Evolutionary conservation across 768 basidiomycete genomes (phyloP).

Genomic region (Paxillus ammoniavirescens): DNA sequence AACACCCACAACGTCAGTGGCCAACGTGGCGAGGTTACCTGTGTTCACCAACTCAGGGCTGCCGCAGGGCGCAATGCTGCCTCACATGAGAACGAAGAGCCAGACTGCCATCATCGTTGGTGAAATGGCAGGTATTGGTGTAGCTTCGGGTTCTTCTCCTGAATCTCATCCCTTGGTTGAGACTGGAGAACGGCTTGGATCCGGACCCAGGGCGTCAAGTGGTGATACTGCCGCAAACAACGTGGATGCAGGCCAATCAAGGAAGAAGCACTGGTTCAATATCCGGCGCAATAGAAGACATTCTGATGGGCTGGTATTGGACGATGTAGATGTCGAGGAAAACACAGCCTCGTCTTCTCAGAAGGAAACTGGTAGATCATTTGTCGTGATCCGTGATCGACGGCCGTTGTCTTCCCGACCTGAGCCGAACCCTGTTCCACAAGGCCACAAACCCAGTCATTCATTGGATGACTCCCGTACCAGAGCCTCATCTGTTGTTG

Average conservation of each 20-base stretch:
- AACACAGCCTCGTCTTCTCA: slow-evolving; percentile 32
- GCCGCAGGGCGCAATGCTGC: slow-evolving; percentile 66
- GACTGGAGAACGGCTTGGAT: slow-evolving; percentile 3
- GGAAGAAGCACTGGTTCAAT: slow-evolving; percentile 72
- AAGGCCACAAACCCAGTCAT: slow-evolving; percentile 22
- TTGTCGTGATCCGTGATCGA: slow-evolving; percentile 68
- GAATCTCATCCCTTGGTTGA: slow-evolving; percentile 24
- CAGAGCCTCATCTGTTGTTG: slow-evolving; percentile 26
- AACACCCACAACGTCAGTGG: slow-evolving; percentile 49
- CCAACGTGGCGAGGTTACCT: slow-evolving; percentile 44
- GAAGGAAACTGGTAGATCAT: slow-evolving; percentile 49
- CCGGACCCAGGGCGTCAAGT: slow-evolving; percentile 8
- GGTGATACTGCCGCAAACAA: slow-evolving; percentile 30
- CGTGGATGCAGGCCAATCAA: slow-evolving; percentile 46
- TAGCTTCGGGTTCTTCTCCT: slow-evolving; percentile 12
- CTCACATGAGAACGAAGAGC: slow-evolving; percentile 74
- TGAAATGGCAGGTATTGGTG: slow-evolving; percentile 33
- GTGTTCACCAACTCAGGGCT: slow-evolving; percentile 31
- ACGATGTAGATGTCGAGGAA: slow-evolving; percentile 20
- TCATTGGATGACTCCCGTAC: slow-evolving; percentile 28
- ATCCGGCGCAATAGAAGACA: slow-evolving; percentile 57
- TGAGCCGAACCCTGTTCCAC: slow-evolving; percentile 15
- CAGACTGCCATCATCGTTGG: slow-evolving; percentile 85
- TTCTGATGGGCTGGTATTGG: slow-evolving; percentile 49
- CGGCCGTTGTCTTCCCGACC: slow-evolving; percentile 36